Evolutionary conservation across 2,329 filamentous ascomycete genomes (phyloP).

Genomic region (Malbranchea cinnamomea): DNA sequence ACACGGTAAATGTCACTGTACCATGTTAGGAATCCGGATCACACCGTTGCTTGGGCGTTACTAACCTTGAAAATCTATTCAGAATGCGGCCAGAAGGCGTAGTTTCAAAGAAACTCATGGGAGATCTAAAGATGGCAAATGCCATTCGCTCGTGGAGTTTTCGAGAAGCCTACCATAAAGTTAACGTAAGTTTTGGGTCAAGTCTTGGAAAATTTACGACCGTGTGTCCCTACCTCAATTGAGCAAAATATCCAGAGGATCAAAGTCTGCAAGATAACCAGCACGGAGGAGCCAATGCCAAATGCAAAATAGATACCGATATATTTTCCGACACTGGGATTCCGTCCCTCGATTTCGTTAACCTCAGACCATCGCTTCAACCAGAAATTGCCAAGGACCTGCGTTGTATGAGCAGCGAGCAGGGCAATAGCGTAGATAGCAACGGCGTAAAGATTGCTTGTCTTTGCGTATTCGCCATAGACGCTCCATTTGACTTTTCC

Average conservation of each 20-base stretch:
- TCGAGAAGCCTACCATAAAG: slow-evolving; percentile 53
- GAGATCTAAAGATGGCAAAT: slow-evolving; percentile 88
- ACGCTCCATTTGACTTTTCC: slow-evolving; percentile 98
- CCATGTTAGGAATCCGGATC: background rate
- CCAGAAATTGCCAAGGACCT: slow-evolving; percentile 80
- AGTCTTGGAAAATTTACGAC: slow-evolving; percentile 6
- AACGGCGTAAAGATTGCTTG: slow-evolving; percentile 79
- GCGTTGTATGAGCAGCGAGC: slow-evolving; percentile 63
- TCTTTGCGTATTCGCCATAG: slow-evolving; percentile 86
- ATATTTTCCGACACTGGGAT: slow-evolving; percentile 70
- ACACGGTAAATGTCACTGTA: slow-evolving; percentile 46
- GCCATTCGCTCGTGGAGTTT: slow-evolving; percentile 97
- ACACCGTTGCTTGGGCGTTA: too few species aligned
- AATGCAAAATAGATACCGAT: slow-evolving; percentile 93
- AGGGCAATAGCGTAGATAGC: slow-evolving; percentile 62
- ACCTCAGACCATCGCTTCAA: slow-evolving; percentile 80
- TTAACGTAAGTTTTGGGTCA: slow-evolving; percentile 3
- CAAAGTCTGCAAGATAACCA: slow-evolving; percentile 83
- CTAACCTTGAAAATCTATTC: slow-evolving; percentile 84
- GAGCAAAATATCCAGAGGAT: slow-evolving; percentile 99
- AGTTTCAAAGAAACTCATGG: slow-evolving; percentile 98
- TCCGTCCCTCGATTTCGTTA: slow-evolving; percentile 53
- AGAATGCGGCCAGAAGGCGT: slow-evolving; percentile 92
- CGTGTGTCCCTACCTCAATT: slow-evolving; percentile 81
- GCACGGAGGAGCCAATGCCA: slow-evolving; percentile 67